Evolutionary conservation across 495 filamentous ascomycete genomes (phyloP).

Genomic region (Mytilinidion resinicola): DNA sequence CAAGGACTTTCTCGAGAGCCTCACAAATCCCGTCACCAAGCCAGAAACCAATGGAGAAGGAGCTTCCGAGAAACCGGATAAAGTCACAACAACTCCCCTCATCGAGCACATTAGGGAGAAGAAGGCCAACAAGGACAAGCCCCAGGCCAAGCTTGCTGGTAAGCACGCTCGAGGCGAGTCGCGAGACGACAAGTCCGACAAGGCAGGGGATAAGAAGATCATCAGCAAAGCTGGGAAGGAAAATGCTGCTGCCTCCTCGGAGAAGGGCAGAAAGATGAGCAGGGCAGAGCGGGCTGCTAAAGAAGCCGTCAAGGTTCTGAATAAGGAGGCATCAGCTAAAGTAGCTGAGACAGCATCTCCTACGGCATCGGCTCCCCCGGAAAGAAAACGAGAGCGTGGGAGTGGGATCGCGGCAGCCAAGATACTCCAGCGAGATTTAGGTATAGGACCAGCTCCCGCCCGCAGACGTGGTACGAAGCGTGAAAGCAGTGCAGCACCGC

Average conservation of each 20-base stretch:
- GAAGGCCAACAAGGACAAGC: slow-evolving; percentile 82
- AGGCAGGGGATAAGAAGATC: slow-evolving; percentile 45
- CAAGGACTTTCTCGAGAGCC: slow-evolving; percentile 79
- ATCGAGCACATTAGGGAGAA: slow-evolving; percentile 86
- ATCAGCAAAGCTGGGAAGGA: slow-evolving; percentile 27
- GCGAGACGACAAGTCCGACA: slow-evolving; percentile 54
- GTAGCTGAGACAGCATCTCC: slow-evolving; percentile 30
- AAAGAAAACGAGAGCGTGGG: slow-evolving; percentile 59
- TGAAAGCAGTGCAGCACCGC: slow-evolving; percentile 15
- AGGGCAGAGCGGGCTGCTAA: slow-evolving; percentile 59
- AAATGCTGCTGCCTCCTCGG: slow-evolving; percentile 29
- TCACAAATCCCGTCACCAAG: slow-evolving; percentile 69
- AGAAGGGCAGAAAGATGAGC: slow-evolving; percentile 42
- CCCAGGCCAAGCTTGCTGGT: slow-evolving; percentile 38
- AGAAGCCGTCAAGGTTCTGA: slow-evolving; percentile 75
- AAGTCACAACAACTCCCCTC: slow-evolving; percentile 75
- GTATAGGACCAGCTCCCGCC: slow-evolving; percentile 54
- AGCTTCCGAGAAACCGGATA: slow-evolving; percentile 51
- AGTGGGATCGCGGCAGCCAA: slow-evolving; percentile 69
- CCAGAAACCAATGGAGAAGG: slow-evolving; percentile 48
- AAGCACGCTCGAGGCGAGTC: slow-evolving; percentile 42
- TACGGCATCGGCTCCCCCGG: slow-evolving; percentile 35
- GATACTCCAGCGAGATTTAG: slow-evolving; percentile 85
- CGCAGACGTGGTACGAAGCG: slow-evolving; percentile 43
- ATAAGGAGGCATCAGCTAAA: slow-evolving; percentile 51